Conservation (phyloP, 805 yeast genomes). For the Zygosaccharomyces rouxii region DNA sequence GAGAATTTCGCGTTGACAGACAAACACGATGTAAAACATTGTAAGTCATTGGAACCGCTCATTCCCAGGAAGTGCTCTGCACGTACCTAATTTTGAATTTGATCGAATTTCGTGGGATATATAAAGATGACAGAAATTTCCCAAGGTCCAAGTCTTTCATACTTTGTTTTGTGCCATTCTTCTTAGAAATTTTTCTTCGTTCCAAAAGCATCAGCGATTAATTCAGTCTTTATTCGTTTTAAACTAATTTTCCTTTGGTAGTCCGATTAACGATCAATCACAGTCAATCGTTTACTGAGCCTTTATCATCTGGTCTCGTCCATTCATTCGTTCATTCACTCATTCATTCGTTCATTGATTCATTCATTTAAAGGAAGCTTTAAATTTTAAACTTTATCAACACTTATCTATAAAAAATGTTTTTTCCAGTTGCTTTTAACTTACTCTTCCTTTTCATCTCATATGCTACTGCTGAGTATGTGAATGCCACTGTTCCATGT, state of each 20-base stretch:
- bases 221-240: background rate
- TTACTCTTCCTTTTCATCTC: conserved; percentile 15
- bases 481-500: conserved; percentile 16
- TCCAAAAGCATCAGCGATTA: background rate
- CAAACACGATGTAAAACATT: conserved; percentile 3
- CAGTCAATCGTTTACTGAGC: conserved; percentile 15
- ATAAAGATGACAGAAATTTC: conserved; percentile 2
- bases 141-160: background rate
- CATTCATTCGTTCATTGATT: background rate
- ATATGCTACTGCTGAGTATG: conserved; percentile 18
- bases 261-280: background rate
- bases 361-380: background rate
- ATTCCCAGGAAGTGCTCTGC: background rate
- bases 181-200: background rate
- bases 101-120: background rate
- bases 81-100: background rate
- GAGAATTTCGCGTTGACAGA: conserved; percentile 4
- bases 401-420: conserved; percentile 8
- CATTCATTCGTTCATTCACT: conserved; percentile 16
- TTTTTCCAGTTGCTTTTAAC: conserved; percentile 10
- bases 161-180: background rate
- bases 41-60: background rate
- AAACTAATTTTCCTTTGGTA: background rate
- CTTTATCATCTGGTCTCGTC: conserved; percentile 23
- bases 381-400: background rate